These are phyloP conservation scores for Trifolium repens DNA, from an alignment of 306 rosid species.

Conservation along the genomic window DNA sequence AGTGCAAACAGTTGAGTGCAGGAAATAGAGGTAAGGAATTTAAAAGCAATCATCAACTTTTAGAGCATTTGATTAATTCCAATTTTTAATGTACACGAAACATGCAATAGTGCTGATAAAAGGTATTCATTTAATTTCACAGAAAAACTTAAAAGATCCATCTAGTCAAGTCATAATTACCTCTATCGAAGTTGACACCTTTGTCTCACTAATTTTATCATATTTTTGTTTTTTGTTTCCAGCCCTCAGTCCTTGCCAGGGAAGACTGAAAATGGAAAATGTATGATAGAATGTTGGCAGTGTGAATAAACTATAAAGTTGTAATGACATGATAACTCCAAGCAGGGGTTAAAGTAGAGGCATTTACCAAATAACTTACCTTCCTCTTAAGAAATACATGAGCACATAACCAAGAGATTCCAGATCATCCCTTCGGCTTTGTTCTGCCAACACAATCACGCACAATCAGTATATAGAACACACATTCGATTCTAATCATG, in stretches of 20 bases:
- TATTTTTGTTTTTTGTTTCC: constrained; percentile 98
- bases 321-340: constrained; percentile 16
- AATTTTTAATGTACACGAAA: constrained; percentile 21
- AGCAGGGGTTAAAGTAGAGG: neutral
- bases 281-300: constrained; percentile 31
- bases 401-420: constrained; percentile 99
- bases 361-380: constrained; percentile 56
- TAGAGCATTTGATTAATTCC: constrained; percentile 24
- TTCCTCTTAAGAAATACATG: constrained; percentile 97
- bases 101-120: neutral
- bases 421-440: constrained; percentile 99
- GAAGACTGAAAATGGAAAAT: constrained; percentile 73
- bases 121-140: constrained; percentile 25
- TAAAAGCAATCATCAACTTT: neutral
- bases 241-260: constrained; percentile 99
- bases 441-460: constrained; percentile 66
- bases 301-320: constrained; percentile 40
- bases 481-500: constrained; percentile 9
- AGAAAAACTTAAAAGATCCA: constrained; percentile 17
- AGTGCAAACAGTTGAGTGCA: constrained; percentile 30
- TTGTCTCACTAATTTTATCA: constrained; percentile 95
- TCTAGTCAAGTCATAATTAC: constrained; percentile 49
- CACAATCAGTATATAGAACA: constrained; percentile 37
- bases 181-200: constrained; percentile 91
- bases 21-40: constrained; percentile 21